phyloP scores from a whole-genome alignment of 331 rosid genomes.

The Rhamnella rubrinervis region DNA sequence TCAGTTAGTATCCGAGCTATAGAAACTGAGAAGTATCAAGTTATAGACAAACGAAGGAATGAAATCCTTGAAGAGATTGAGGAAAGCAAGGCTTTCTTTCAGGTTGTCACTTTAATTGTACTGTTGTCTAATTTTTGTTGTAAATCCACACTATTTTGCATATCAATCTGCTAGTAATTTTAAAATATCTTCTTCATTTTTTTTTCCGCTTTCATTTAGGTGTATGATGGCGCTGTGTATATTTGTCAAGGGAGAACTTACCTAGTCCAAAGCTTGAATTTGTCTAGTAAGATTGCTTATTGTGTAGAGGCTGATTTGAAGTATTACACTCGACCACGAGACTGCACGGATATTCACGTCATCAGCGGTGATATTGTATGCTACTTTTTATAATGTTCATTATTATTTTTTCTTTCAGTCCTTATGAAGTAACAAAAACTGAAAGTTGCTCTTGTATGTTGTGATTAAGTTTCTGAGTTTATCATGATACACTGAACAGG shows the following conservation, averaged over 20 bases:
- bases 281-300: constrained; percentile 54
- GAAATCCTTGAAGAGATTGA: constrained; percentile 90
- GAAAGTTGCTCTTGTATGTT: not conserved
- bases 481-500: too few species aligned
- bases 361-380: constrained; percentile 74
- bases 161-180: not conserved
- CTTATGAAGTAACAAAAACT: constrained; percentile 5
- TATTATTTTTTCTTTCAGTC: constrained; percentile 19
- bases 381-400: constrained; percentile 29
- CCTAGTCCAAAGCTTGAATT: constrained; percentile 69
- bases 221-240: constrained; percentile 93
- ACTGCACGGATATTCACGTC: constrained; percentile 79
- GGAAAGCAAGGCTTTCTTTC: constrained; percentile 96
- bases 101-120: constrained; percentile 34
- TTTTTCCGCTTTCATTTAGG: constrained; percentile 40
- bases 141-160: not conserved
- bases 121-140: not conserved
- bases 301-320: constrained; percentile 77
- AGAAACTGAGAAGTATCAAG: constrained; percentile 65
- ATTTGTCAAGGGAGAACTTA: constrained; percentile 86
- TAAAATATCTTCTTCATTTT: constrained; percentile 5
- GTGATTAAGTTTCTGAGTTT: not conserved
- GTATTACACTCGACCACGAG: constrained; percentile 81
- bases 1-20: constrained; percentile 78
- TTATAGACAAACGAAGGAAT: constrained; percentile 55